Evolutionary conservation across 176 grass and related monocot species (phyloP).

Genomic region (Lolium multiflorum): DNA sequence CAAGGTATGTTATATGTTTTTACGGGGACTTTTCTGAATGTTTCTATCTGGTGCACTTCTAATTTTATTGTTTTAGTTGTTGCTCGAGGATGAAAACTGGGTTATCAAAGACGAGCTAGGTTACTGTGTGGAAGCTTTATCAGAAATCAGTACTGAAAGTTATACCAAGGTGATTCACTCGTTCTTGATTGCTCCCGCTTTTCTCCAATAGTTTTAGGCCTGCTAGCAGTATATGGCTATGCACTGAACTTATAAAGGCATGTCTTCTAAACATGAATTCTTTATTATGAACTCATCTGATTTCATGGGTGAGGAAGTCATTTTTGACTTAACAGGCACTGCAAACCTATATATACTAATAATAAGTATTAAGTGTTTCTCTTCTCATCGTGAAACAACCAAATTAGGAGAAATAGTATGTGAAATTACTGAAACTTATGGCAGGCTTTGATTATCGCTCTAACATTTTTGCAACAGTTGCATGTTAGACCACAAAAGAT

Average conservation of each 20-base stretch:
- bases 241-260: neutral
- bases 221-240: neutral
- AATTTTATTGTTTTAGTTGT: slow-evolving; percentile 52
- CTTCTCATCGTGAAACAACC: neutral
- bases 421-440: slow-evolving; percentile 9
- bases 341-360: slow-evolving; percentile 3
- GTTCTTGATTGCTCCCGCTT: slow-evolving; percentile 26
- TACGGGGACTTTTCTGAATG: neutral
- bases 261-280: neutral
- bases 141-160: slow-evolving; percentile 63
- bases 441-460: neutral
- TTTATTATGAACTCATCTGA: slow-evolving; percentile 1
- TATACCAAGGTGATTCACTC: slow-evolving; percentile 55
- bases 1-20: slow-evolving; percentile 50
- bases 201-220: slow-evolving; percentile 5
- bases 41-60: slow-evolving; percentile 15
- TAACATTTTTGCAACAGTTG: neutral
- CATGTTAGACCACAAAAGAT: neutral
- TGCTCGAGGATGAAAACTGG: slow-evolving; percentile 50
- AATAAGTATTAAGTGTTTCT: neutral
- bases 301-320: slow-evolving; percentile 7
- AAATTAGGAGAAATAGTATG: slow-evolving; percentile 1
- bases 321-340: slow-evolving; percentile 1
- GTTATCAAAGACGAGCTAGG: slow-evolving; percentile 52
- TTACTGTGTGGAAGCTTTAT: slow-evolving; percentile 81